phyloP scores from a whole-genome alignment of 2,329 filamentous ascomycete species.

The Grosmannia huntii region DNA sequence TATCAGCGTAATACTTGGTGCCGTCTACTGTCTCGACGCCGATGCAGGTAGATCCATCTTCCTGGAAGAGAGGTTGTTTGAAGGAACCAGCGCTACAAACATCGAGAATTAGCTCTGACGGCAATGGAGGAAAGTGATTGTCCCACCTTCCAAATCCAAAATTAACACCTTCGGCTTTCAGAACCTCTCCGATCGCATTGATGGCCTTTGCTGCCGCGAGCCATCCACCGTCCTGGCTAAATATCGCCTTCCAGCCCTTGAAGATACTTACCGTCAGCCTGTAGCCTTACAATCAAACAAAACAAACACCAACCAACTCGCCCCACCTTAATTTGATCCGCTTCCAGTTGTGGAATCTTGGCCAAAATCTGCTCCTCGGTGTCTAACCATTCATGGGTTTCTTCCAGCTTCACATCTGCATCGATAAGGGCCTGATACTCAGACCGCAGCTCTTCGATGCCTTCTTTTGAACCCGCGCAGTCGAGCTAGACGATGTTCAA shows the following conservation, averaged over 20 bases:
- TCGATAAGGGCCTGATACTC: slow-evolving; percentile 24
- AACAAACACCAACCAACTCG: too few species aligned
- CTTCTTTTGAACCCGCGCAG: slow-evolving; percentile 15
- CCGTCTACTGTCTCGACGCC: slow-evolving; percentile 5
- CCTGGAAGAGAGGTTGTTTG: neutral
- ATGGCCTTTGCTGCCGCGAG: slow-evolving; percentile 16
- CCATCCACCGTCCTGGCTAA: slow-evolving; percentile 30
- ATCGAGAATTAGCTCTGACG: too few species aligned
- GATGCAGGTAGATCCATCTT: neutral
- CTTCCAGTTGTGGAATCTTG: slow-evolving; percentile 25
- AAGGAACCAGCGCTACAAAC: slow-evolving; percentile 2
- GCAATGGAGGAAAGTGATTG: too few species aligned
- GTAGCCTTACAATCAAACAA: slow-evolving; percentile 16
- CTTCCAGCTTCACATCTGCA: slow-evolving; percentile 25
- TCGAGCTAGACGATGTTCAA: neutral
- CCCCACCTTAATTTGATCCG: slow-evolving; percentile 15
- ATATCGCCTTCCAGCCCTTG: slow-evolving; percentile 32
- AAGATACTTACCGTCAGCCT: slow-evolving; percentile 19
- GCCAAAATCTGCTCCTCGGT: slow-evolving; percentile 28
- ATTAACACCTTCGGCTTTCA: slow-evolving; percentile 10
- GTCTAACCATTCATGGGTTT: slow-evolving; percentile 28
- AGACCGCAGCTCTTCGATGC: slow-evolving; percentile 19
- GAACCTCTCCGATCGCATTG: slow-evolving; percentile 27
- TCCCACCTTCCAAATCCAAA: slow-evolving; percentile 3
- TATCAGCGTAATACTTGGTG: slow-evolving; percentile 4